Conservation (phyloP, 768 basidiomycete species). For the Xerocomellus chrysenteron region DNA sequence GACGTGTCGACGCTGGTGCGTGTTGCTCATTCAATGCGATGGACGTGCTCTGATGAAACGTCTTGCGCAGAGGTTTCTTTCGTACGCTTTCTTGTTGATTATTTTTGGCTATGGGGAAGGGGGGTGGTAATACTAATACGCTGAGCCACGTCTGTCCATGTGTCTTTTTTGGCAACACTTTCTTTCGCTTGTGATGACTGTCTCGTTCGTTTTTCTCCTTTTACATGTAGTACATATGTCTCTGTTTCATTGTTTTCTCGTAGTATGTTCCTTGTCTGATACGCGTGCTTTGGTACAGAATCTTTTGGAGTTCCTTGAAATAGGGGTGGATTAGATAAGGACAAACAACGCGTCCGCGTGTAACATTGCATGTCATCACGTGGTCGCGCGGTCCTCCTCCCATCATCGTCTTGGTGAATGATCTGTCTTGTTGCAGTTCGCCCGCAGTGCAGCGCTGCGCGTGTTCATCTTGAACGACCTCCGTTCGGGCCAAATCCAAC, state of each 20-base stretch:
- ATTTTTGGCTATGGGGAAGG: constrained; percentile 10
- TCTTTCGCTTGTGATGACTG: not conserved
- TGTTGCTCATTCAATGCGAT: not conserved
- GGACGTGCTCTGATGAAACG: not conserved
- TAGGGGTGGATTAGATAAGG: constrained; percentile 1
- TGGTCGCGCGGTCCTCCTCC: not conserved
- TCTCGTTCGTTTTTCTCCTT: not conserved
- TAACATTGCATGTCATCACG: constrained; percentile 6
- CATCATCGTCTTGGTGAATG: not conserved
- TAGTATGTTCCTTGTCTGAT: not conserved
- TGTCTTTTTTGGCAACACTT: constrained; percentile 4
- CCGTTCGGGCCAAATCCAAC: not conserved
- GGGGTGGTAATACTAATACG: constrained; percentile 20
- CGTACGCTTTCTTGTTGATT: constrained; percentile 15
- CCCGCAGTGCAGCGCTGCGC: not conserved
- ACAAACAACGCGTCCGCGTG: constrained; percentile 17
- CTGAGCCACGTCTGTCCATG: constrained; percentile 1
- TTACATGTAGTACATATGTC: not conserved
- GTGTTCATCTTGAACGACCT: not conserved
- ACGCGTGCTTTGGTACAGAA: not conserved
- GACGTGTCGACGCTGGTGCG: constrained; percentile 5
- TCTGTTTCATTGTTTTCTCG: not conserved
- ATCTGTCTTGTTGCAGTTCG: not conserved
- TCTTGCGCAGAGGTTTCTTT: not conserved
- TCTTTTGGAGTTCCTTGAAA: not conserved